phyloP scores from a whole-genome alignment of 192 early-diverging fungal genomes.

The Coemansia sp. region DNA sequence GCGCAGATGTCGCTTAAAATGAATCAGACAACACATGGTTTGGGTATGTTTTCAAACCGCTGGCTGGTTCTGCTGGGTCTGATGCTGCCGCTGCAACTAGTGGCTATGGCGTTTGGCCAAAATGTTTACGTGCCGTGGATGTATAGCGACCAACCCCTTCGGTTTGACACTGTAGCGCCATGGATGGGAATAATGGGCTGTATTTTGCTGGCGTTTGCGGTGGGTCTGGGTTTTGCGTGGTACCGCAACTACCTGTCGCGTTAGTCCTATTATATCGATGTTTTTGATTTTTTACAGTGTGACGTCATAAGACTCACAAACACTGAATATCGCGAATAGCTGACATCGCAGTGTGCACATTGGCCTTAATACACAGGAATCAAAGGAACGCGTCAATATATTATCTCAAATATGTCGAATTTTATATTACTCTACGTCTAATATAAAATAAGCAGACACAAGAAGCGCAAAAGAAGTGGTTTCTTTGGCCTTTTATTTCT shows the following conservation, averaged over 20 bases:
- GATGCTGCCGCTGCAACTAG: conserved; percentile 59
- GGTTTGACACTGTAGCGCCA: conserved; percentile 17
- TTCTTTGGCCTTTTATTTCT: too few relatives aligned
- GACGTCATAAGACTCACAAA: too few relatives aligned
- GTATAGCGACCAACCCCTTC: conserved; percentile 30
- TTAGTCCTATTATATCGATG: background rate
- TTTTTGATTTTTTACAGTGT: too few relatives aligned
- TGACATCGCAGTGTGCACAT: too few relatives aligned
- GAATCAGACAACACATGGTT: conserved; percentile 54
- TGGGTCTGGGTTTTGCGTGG: conserved; percentile 18
- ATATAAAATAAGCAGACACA: too few relatives aligned
- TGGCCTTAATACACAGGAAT: too few relatives aligned
- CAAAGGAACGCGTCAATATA: too few relatives aligned
- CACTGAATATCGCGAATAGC: too few relatives aligned
- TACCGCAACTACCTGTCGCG: conserved; percentile 1
- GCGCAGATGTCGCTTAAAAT: conserved; percentile 76
- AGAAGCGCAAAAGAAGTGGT: too few relatives aligned
- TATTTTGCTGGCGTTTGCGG: conserved; percentile 31
- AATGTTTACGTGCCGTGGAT: conserved; percentile 62
- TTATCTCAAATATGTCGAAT: too few relatives aligned
- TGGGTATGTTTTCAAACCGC: conserved; percentile 19
- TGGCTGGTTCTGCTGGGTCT: conserved; percentile 37
- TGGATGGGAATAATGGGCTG: conserved; percentile 61
- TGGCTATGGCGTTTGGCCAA: conserved; percentile 65
- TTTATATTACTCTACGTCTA: too few relatives aligned